Evolutionary conservation across 306 rosid species (phyloP), one percentile per base, ranked within the genome.

Genomic region (Vachellia collinsii): DNA sequence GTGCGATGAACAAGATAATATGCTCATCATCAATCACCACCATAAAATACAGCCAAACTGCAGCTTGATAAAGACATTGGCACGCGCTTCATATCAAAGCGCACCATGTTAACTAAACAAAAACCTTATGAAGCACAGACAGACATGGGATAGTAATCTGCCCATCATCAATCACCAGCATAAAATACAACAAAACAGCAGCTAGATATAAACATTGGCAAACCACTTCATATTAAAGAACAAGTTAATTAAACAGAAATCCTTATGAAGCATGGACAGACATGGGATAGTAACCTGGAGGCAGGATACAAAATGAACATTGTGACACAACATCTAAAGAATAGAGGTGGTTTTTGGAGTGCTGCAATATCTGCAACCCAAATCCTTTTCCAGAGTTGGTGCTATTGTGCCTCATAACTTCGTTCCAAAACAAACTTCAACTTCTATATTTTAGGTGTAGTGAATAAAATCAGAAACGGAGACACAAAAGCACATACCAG

Each of bases 381-480:
- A 70, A 70, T 70, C 41, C 41, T 23, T 70, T 44, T 1, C 12
- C 22, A 6, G 58, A 43, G 75, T 43, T 20, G 19, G 75, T 70
- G 41, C 22, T 20, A 22, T 70, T 13, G 20, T 70, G 75, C 58
- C 23, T 70, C 56, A 70, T 70, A 44, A 50, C 41, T 10, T 12
- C 22, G 36, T 42, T 65, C 50, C 67, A 65, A 47, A 76, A 56
- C 39, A 72, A 66, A 67, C 72, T 77, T 67, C 42, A 17, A 25
- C 12, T 65, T 77, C 46, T 23, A 77, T 11, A 73, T 17, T 71
- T 37, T 61, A 22, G 42, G 38, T 6, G 53, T 37, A 56, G 43
- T 11, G 58, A 72, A 84, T 50, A 44, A 43, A 74, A 64, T 50
- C 72, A 64, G 39, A 80, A 77, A 42, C n/a, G 50, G 4, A 78